phyloP scores from a whole-genome alignment of 768 basidiomycete species.

The Pleurotus citrinopileatus region DNA sequence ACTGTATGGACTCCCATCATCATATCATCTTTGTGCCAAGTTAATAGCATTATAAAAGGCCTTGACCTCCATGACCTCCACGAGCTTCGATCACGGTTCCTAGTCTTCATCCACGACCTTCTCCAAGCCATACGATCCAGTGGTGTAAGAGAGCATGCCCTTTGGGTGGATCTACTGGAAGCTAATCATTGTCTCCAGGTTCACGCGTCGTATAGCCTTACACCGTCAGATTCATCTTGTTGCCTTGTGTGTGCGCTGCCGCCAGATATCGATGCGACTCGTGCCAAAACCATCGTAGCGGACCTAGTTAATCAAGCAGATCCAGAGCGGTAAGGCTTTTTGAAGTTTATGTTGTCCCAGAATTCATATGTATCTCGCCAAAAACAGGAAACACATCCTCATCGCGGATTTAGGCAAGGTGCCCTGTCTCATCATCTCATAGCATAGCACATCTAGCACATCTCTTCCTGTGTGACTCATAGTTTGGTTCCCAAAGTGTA shows the following conservation, averaged over 20 bases:
- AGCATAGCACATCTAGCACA: constrained; percentile 16
- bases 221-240: constrained; percentile 56
- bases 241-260: constrained; percentile 58
- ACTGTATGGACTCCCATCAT: constrained; percentile 39
- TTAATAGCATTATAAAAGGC: constrained; percentile 30
- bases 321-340: constrained; percentile 33
- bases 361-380: neutral
- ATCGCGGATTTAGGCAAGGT: constrained; percentile 50
- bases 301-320: constrained; percentile 44
- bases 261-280: constrained; percentile 37
- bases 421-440: constrained; percentile 57
- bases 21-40: neutral
- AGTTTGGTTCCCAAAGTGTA: no score
- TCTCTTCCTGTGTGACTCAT: neutral
- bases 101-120: constrained; percentile 63
- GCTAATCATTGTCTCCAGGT: constrained; percentile 35
- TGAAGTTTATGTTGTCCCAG: neutral
- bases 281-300: constrained; percentile 39
- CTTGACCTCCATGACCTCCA: constrained; percentile 69
- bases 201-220: constrained; percentile 58
- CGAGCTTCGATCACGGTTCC: constrained; percentile 57
- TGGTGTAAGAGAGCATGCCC: constrained; percentile 43
- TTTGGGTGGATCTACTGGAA: neutral
- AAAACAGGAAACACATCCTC: constrained; percentile 42
- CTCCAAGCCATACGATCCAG: constrained; percentile 55